phyloP scores from a whole-genome alignment of 352 stramenopile species.

The Globisporangium camurandrum region DNA sequence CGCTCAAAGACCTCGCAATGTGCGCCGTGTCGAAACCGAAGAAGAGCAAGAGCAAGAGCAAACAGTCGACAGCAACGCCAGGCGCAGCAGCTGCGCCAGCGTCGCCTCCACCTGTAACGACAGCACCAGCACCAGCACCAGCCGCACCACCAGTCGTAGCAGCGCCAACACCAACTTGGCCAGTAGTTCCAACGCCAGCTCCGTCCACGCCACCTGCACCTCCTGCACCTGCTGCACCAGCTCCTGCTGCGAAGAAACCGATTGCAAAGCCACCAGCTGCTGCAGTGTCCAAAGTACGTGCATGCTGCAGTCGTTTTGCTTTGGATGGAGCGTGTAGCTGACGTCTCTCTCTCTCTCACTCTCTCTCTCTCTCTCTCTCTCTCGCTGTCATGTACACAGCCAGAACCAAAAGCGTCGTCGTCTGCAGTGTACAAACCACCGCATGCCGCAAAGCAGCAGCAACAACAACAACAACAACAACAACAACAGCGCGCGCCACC shows the following conservation, averaged over 20 bases:
- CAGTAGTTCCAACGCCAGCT: slow-evolving; percentile 2
- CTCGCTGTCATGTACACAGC: too few species aligned
- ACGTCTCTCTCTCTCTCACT: too few species aligned
- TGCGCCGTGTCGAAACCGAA: slow-evolving; percentile 49
- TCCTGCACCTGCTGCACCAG: slow-evolving; percentile 4
- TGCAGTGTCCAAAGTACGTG: slow-evolving; percentile 4
- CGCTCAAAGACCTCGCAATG: slow-evolving; percentile 72
- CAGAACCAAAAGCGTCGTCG: neutral
- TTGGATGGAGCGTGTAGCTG: too few species aligned
- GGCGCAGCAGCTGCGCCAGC: too few species aligned
- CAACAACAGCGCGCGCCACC: slow-evolving; percentile 3
- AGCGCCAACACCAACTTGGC: slow-evolving; percentile 5
- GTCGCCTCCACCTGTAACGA: neutral
- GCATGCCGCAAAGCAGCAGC: neutral
- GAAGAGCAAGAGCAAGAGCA: slow-evolving; percentile 40
- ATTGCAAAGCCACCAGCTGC: neutral
- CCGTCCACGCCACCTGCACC: too few species aligned
- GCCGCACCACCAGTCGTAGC: slow-evolving; percentile 12
- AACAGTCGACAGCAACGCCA: slow-evolving; percentile 8
- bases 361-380: too few species aligned
- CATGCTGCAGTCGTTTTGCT: too few species aligned
- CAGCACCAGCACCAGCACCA: slow-evolving; percentile 7
- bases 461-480: neutral
- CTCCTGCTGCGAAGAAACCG: slow-evolving; percentile 2
- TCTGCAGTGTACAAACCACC: neutral